phyloP scores from a whole-genome alignment of 169 alveolate genomes.

The Plasmodium vivax region DNA sequence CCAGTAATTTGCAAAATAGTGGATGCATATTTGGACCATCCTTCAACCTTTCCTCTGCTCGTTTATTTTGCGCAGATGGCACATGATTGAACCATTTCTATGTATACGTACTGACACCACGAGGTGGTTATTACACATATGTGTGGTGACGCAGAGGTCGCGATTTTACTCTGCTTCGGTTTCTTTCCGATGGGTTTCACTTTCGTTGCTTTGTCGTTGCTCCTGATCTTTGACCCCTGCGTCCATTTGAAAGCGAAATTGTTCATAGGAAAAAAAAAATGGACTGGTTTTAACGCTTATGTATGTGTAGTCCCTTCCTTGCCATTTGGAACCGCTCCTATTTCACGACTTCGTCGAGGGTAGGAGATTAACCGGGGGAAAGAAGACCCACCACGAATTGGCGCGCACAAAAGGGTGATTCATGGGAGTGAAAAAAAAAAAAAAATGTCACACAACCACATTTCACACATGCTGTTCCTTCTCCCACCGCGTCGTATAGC shows the following conservation, averaged over 20 bases:
- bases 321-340: not conserved
- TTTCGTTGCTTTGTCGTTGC: not conserved
- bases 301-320: not conserved
- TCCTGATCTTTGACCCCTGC: not conserved
- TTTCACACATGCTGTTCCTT: not conserved
- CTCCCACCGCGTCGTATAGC: not conserved
- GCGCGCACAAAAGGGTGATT: not conserved
- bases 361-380: not conserved
- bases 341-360: not conserved
- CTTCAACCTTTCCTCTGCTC: not conserved
- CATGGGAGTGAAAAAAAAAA: not conserved
- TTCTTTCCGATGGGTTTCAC: not conserved
- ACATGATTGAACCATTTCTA: not conserved
- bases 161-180: not conserved
- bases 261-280: not conserved
- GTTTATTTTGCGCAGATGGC: not conserved
- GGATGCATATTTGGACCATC: not conserved
- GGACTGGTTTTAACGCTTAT: not conserved
- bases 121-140: not conserved
- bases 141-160: not conserved
- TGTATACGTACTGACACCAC: not conserved
- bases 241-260: not conserved
- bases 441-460: not conserved
- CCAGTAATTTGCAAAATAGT: not conserved
- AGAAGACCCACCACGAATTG: not conserved